A percentile compares a stretch with the other conserved stretches of the same genome.
phyloP scores from a whole-genome alignment of 2,329 filamentous ascomycete species.

The Fusarium nygamai region DNA sequence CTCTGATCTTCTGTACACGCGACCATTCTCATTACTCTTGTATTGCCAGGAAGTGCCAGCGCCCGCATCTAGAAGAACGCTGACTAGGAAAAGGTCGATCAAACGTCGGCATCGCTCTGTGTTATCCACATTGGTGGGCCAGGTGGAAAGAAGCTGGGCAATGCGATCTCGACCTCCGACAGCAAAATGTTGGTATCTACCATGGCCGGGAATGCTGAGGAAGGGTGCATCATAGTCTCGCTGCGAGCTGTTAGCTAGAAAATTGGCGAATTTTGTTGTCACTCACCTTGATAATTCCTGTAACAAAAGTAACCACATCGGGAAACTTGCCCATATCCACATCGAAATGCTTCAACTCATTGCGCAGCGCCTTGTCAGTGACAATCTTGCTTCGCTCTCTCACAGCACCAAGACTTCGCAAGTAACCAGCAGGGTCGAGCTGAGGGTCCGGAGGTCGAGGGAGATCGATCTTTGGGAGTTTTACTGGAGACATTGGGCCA shows the following conservation, averaged over 20 bases:
- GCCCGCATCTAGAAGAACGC: constrained; percentile 86
- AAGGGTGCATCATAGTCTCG: constrained; percentile 67
- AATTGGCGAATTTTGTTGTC: neutral
- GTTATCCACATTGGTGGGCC: constrained; percentile 74
- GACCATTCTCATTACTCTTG: constrained; percentile 88
- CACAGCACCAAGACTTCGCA: constrained; percentile 89
- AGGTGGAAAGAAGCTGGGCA: constrained; percentile 75
- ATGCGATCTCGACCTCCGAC: constrained; percentile 81
- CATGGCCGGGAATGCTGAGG: constrained; percentile 81
- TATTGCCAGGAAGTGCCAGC: constrained; percentile 93
- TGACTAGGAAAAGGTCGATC: constrained; percentile 81
- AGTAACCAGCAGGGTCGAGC: constrained; percentile 87
- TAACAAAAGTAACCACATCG: constrained; percentile 86
- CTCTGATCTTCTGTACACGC: constrained; percentile 84
- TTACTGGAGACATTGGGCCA: constrained; percentile 61
- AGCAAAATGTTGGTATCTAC: constrained; percentile 84
- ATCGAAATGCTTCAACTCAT: constrained; percentile 85
- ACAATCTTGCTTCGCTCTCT: constrained; percentile 81
- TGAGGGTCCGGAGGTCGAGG: constrained; percentile 87
- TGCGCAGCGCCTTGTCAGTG: constrained; percentile 78
- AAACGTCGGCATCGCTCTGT: constrained; percentile 79
- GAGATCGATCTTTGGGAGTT: constrained; percentile 79
- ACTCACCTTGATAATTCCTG: constrained; percentile 90
- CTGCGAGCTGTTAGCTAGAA: constrained; percentile 44
- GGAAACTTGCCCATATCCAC: constrained; percentile 87